Base-by-base conservation (phyloP, 495 filamentous ascomycete genomes). In the Aspergillus nanangensis region DNA sequence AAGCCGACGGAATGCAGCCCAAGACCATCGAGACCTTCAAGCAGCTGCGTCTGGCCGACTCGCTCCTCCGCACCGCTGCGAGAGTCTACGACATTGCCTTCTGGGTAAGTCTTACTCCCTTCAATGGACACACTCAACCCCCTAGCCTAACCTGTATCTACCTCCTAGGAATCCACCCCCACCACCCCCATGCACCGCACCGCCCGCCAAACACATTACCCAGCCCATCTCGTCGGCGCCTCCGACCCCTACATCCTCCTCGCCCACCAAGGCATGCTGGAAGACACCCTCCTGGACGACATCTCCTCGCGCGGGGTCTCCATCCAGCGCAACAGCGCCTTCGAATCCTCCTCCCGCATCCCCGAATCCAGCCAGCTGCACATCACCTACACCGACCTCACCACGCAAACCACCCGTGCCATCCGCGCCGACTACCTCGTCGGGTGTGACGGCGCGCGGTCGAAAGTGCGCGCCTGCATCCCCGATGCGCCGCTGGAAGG, bases 1-100 rank as follows among this genome's bases (percentile, higher is more conserved):
- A 84, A 23, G 86, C 86, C 22, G 87, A 91, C 66, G 87, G 87
- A 27, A 79, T 91, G 44, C 85, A 89, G 48, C 84, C 84, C 45
- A 86, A 86, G 44, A 87, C 87, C 0, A 77, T 90, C 41, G 87
- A 90, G 56, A 80, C 87, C 8, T 71, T 91, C 48, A 76, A 77
- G 38, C 83, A 87, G 60, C 76, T 88, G 61, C 67, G 80, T 14
- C 67, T 89, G n/a, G 79, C 80, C 18, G 81, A 83, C 41, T 65
- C 76, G 3, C 53, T 87, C 27, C 54, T 87, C 34, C 72, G 74
- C 41, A 76, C 78, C 48, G 83, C 77, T 3, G 83, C 79, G 13
- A 78, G 76, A 20, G 75, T 88, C 14, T 85, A 82, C 57, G 83
- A 88, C 51, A 87, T 87, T 50, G 69, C 77, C 20, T 87, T 85